phyloP scores from a whole-genome alignment of 2,329 filamentous ascomycete species.

The Venturia aucupariae region DNA sequence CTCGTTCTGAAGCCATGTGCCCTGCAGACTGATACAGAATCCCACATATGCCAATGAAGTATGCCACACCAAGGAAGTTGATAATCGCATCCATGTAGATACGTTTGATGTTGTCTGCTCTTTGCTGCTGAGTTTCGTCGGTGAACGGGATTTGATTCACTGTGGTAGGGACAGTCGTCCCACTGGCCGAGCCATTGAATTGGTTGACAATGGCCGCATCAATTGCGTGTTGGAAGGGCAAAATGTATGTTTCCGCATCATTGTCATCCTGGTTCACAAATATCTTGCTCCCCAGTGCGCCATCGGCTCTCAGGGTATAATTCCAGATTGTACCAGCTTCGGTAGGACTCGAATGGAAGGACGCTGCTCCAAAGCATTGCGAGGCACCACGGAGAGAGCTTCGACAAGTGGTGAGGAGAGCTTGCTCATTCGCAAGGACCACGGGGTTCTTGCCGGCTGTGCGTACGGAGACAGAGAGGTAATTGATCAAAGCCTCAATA shows the following conservation, averaged over 20 bases:
- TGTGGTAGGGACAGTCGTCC: conserved; percentile 40
- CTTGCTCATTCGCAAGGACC: conserved; percentile 45
- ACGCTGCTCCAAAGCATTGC: conserved; percentile 53
- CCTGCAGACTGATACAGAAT: conserved; percentile 82
- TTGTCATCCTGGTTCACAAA: conserved; percentile 57
- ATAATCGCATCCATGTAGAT: conserved; percentile 66
- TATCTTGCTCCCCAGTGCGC: conserved; percentile 54
- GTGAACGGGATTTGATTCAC: conserved; percentile 68
- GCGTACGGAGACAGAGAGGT: conserved; percentile 49
- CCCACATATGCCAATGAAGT: conserved; percentile 70
- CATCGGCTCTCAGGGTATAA: conserved; percentile 74
- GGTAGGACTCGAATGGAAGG: conserved; percentile 65
- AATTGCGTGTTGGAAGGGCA: conserved; percentile 72
- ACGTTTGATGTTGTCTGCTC: conserved; percentile 54
- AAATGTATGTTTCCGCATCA: conserved; percentile 64
- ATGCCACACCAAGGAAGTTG: conserved; percentile 66
- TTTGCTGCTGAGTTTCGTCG: conserved; percentile 56
- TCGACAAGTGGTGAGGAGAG: conserved; percentile 54
- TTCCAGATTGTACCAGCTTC: conserved; percentile 66
- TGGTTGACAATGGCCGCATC: conserved; percentile 61
- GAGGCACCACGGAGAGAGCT: conserved; percentile 31
- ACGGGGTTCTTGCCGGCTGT: conserved; percentile 47
- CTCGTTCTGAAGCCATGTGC: conserved; percentile 74
- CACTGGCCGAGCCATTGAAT: conserved; percentile 23
- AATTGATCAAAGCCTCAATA: conserved; percentile 61